Conservation (phyloP, 2,329 filamentous ascomycete species). For the Cytospora leucostoma region DNA sequence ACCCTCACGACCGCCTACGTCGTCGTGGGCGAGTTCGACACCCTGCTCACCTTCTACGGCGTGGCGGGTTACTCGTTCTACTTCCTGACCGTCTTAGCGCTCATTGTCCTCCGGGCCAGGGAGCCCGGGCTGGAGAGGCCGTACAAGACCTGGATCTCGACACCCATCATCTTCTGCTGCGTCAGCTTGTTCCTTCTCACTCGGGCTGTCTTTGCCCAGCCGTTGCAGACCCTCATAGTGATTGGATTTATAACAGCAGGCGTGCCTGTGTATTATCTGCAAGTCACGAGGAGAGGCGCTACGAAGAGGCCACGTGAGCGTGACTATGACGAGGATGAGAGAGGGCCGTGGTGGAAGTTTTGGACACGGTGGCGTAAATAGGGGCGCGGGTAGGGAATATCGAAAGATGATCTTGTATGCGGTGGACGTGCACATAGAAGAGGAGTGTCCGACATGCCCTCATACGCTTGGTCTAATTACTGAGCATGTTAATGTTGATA, state of each 20-base stretch:
- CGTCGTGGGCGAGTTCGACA: slow-evolving; percentile 84
- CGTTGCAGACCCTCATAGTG: slow-evolving; percentile 85
- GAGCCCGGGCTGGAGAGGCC: slow-evolving; percentile 88
- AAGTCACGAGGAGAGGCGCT: slow-evolving; percentile 66
- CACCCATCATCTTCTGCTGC: slow-evolving; percentile 97
- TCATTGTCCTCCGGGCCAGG: slow-evolving; percentile 84
- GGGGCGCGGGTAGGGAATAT: slow-evolving; percentile 4
- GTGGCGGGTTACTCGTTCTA: slow-evolving; percentile 98
- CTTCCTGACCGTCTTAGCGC: slow-evolving; percentile 88
- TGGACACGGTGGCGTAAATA: slow-evolving; percentile 50
- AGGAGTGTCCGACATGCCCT: neutral
- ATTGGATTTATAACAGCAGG: slow-evolving; percentile 81
- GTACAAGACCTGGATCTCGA: slow-evolving; percentile 95
- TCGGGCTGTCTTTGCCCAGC: slow-evolving; percentile 86
- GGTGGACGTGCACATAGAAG: neutral
- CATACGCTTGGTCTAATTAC: neutral
- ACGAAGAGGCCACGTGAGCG: slow-evolving; percentile 43
- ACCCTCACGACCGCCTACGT: slow-evolving; percentile 75
- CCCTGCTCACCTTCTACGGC: slow-evolving; percentile 93
- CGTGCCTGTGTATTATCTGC: slow-evolving; percentile 86
- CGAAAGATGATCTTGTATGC: neutral
- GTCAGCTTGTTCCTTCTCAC: slow-evolving; percentile 91
- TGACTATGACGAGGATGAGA: slow-evolving; percentile 36
- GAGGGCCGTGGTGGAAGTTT: slow-evolving; percentile 58
- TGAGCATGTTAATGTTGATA: slow-evolving; percentile 16